Evolutionary conservation across 2,329 filamentous ascomycete species (phyloP).

Genomic region (Mycosphaerelloides madeirae): DNA sequence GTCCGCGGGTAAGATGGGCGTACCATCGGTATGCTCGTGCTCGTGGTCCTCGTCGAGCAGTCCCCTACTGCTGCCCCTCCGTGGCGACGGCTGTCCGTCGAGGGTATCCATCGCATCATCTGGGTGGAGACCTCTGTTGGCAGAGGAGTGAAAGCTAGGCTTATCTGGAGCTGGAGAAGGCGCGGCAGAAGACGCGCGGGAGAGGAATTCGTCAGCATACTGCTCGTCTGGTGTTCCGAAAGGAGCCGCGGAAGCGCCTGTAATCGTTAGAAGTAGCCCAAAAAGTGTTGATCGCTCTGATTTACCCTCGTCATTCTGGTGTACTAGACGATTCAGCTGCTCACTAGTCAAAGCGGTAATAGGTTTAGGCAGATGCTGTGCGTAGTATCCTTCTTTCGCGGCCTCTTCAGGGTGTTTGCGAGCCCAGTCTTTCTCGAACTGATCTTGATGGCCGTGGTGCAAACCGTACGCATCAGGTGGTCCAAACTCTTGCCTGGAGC

Average conservation of each 20-base stretch:
- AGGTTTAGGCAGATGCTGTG: conserved; percentile 56
- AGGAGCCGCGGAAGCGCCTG: conserved; percentile 31
- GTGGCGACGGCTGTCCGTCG: conserved; percentile 1
- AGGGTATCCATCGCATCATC: conserved; percentile 43
- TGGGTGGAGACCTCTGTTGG: conserved; percentile 23
- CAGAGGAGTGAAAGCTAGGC: conserved; percentile 45
- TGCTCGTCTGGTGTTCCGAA: conserved; percentile 82
- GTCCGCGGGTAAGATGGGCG: conserved; percentile 83
- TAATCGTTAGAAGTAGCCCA: conserved; percentile 11
- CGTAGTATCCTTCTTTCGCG: conserved; percentile 69
- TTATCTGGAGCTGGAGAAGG: conserved; percentile 41
- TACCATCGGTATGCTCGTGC: conserved; percentile 59
- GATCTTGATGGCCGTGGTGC: conserved; percentile 77
- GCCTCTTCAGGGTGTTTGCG: conserved; percentile 81
- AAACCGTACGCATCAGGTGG: conserved; percentile 91
- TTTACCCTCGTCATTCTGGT: conserved; percentile 58
- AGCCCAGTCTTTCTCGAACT: conserved; percentile 87
- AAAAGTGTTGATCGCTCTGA: neutral
- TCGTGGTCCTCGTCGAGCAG: conserved; percentile 35
- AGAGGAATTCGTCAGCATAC: conserved; percentile 79
- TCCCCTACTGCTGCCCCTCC: conserved; percentile 35
- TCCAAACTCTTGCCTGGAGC: conserved; percentile 63
- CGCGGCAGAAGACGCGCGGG: conserved; percentile 54
- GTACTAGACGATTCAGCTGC: conserved; percentile 84
- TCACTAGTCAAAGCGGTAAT: conserved; percentile 86